phyloP scores from a whole-genome alignment of 2,329 filamentous ascomycete species.

The Coniochaeta ligniaria region DNA sequence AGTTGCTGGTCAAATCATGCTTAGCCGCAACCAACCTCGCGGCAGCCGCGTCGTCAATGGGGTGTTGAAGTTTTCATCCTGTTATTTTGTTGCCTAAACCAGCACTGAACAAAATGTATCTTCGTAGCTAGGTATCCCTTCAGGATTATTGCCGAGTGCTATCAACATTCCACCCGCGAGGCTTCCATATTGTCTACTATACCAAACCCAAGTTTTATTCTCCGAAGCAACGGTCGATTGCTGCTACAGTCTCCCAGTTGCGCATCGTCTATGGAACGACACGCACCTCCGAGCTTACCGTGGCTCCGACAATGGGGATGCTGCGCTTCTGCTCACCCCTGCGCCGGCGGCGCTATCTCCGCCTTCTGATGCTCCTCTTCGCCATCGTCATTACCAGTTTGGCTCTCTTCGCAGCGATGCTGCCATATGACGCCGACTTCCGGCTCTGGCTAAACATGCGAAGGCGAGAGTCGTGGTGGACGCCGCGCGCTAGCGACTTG shows the following conservation, averaged over 20 bases:
- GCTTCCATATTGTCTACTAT: background rate
- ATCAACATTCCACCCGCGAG: background rate
- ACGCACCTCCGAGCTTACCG: background rate
- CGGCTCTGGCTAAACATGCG: background rate
- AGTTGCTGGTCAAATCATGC: background rate
- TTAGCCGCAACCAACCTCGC: background rate
- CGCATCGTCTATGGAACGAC: background rate
- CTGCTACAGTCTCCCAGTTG: background rate
- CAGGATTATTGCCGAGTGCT: background rate
- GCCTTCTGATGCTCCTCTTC: background rate
- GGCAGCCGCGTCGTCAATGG: too few species aligned
- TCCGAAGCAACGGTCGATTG: background rate
- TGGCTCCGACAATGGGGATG: background rate
- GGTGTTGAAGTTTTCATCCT: background rate
- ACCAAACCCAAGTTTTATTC: background rate
- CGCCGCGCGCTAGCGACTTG: background rate
- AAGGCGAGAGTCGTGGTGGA: background rate
- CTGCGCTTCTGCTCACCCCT: background rate
- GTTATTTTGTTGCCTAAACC: background rate
- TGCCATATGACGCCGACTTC: background rate
- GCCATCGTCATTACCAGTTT: background rate
- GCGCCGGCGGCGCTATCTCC: background rate
- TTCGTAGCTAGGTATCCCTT: background rate
- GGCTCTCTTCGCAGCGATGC: background rate
- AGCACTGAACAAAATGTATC: background rate